These are phyloP conservation scores for Pyrenula massariospora DNA, from an alignment of 495 filamentous ascomycete genomes.

Conservation along the genomic window DNA sequence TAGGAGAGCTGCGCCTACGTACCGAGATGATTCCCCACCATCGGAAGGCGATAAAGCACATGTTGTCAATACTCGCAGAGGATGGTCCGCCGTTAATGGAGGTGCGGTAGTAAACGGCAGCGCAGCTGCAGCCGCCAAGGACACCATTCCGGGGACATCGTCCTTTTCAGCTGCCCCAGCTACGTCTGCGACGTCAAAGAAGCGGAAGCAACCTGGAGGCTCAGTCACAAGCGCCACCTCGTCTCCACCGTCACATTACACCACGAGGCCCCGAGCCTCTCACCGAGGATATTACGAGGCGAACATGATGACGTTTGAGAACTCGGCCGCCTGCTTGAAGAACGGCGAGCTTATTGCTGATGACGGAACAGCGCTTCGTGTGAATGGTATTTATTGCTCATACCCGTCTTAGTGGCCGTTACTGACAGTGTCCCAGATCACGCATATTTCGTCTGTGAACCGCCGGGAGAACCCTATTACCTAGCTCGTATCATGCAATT, in stretches of 20 bases:
- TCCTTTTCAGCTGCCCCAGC: slow-evolving; percentile 43
- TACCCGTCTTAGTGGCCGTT: background rate
- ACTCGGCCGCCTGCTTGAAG: slow-evolving; percentile 51
- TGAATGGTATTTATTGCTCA: slow-evolving; percentile 64
- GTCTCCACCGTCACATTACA: slow-evolving; percentile 30
- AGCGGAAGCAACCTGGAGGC: slow-evolving; percentile 66
- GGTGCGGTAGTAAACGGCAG: slow-evolving; percentile 11
- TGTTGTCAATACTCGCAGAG: slow-evolving; percentile 28
- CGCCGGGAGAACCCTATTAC: slow-evolving; percentile 96
- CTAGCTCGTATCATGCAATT: slow-evolving; percentile 97
- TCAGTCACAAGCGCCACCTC: slow-evolving; percentile 28
- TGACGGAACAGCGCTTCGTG: slow-evolving; percentile 69
- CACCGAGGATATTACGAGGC: slow-evolving; percentile 32
- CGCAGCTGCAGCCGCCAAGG: slow-evolving; percentile 25
- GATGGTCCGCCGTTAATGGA: slow-evolving; percentile 23
- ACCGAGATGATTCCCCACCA: slow-evolving; percentile 20
- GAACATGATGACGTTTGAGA: slow-evolving; percentile 84
- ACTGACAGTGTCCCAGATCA: slow-evolving; percentile 62
- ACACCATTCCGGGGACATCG: slow-evolving; percentile 52
- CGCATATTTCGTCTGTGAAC: slow-evolving; percentile 94
- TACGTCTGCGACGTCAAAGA: slow-evolving; percentile 42
- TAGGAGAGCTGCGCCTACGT: slow-evolving; percentile 15
- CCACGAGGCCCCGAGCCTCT: slow-evolving; percentile 27
- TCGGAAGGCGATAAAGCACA: slow-evolving; percentile 30
- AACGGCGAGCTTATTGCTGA: slow-evolving; percentile 77